Evolutionary conservation across 805 yeast species (phyloP).

Genomic region (Nakazawaea ernobii): DNA sequence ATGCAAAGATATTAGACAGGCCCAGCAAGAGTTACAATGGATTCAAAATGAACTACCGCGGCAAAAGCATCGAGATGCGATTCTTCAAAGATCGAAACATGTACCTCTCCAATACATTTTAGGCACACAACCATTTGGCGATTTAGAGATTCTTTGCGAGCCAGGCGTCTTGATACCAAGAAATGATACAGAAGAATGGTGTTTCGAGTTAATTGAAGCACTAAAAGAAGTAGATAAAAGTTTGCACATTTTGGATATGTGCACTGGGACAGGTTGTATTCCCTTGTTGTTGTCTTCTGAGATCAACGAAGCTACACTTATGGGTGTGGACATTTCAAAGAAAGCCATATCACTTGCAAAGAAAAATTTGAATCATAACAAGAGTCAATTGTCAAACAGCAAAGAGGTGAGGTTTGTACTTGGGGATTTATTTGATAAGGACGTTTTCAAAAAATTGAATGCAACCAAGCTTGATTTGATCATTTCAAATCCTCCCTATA

Average conservation of each 20-base stretch:
- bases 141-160: conserved; percentile 51
- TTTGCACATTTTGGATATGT: conserved; percentile 53
- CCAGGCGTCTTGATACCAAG: conserved; percentile 80
- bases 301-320: conserved; percentile 14
- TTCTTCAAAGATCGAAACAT: conserved; percentile 40
- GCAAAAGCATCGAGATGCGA: conserved; percentile 45
- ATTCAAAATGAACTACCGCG: conserved; percentile 50
- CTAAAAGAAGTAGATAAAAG: conserved; percentile 26
- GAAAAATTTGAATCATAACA: conserved; percentile 30
- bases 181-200: conserved; percentile 96
- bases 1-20: conserved; percentile 26
- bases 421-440: conserved; percentile 18
- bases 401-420: conserved; percentile 14
- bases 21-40: conserved; percentile 61
- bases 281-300: conserved; percentile 44
- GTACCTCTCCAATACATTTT: conserved; percentile 83
- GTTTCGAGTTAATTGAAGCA: conserved; percentile 30
- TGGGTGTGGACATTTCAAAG: conserved; percentile 53
- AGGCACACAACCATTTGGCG: conserved; percentile 84
- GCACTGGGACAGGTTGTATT: conserved; percentile 90
- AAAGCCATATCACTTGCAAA: conserved; percentile 47
- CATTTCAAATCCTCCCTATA: conserved; percentile 90
- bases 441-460: neutral
- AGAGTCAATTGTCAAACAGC: neutral
- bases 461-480: conserved; percentile 39